Evolutionary conservation across 345 rosid genomes (phyloP), one percentile per base, ranked within the genome.

Genomic region (Ceriops zippeliana): DNA sequence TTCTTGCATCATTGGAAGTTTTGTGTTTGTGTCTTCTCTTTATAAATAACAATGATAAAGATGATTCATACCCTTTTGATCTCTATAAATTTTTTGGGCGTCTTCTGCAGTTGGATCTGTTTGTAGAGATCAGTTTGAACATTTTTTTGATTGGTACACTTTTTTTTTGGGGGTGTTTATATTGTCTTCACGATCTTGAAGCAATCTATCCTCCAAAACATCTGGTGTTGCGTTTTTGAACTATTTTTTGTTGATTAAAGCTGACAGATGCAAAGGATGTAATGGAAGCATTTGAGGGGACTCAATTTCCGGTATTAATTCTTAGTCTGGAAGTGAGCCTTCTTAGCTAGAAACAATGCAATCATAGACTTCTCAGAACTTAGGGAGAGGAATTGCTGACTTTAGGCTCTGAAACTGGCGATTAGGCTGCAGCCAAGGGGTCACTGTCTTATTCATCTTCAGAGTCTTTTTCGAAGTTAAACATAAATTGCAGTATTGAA

Each of bases 251-350:
- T 38, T 65, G 20, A 5, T 47, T 46, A 19, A 15, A 89, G 91
- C 72, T 89, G 61, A 83, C 90, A 69, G 91, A 89, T 75, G 91
- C 96, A 62, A 89, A 75, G 76, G 90, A 85, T 79, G 91, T 89
- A 42, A 84, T 89, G 91, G 72, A 75, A 65, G 89, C 84, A n/a
- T 79, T 89, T 65, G n/a, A 54, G 22, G 58, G 58, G n/a, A 26
- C 26, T 54, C 58, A 54, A 69, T 70, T 89, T 75, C 96, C 91
- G 63, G 96, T 80, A 71, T 72, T 78, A 68, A 85, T 86, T 27
- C 95, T 90, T 69, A 87, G 85, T 80, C 27, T 89, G 61, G 86
- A 54, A 54, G 58, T 54, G n/a, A 54, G 58, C 26, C 15, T 54
- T 21, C 2, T 5, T 6, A n/a, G 13, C 26, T 54, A 17, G 58